Evolutionary conservation across 306 rosid genomes (phyloP), one percentile per base, ranked within the genome.

Genomic region (Vicia villosa): DNA sequence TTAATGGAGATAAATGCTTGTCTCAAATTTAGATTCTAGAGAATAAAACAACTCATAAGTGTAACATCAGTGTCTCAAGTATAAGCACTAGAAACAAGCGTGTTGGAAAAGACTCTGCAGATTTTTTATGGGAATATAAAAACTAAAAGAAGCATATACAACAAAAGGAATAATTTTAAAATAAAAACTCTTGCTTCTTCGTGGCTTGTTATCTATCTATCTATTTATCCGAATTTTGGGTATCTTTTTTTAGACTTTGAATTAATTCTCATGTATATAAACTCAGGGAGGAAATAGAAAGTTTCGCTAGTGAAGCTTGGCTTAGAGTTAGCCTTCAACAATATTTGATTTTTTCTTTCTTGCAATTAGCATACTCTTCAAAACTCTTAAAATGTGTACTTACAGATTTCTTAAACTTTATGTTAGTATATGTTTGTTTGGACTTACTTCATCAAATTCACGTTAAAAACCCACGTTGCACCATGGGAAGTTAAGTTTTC

Each of bases 1-100:
- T 61, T 61, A 61, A 16, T 61, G 38, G 20, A 45, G 22, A 64
- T 43, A 64, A 19, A 64, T 43, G 57, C 57, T 66, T 66, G 41
- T 66, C 57, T 66, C 57, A 46, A 66, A 15, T 45, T 17, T 10
- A 66, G 3, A 46, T 56, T 56, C 62, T 7, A 56, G 10, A 14
- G 38, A 28, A 56, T 8, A 56, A 19, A 45, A 26, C 41, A 24
- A 26, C 57, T 10, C 10, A 45, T 34, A 26, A 1, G 19, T 24
- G 62, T 56, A 65, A 43, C 70, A 65, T 65, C 70, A 42, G 3
- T 65, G 40, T 43, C 55, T 21, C 37, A 24, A 56, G 19, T 56
- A 28, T 26, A 26, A 56, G 62, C 62, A 56, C 62, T 56, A 5
- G 38, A 56, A 56, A 56, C 38, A 26, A 56, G 62, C n/a, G 37